A percentile compares a stretch with the other conserved stretches of the same genome.
These are phyloP conservation scores for Guyanaporus albipodus DNA, from an alignment of 768 basidiomycete genomes.

Conservation along the genomic window DNA sequence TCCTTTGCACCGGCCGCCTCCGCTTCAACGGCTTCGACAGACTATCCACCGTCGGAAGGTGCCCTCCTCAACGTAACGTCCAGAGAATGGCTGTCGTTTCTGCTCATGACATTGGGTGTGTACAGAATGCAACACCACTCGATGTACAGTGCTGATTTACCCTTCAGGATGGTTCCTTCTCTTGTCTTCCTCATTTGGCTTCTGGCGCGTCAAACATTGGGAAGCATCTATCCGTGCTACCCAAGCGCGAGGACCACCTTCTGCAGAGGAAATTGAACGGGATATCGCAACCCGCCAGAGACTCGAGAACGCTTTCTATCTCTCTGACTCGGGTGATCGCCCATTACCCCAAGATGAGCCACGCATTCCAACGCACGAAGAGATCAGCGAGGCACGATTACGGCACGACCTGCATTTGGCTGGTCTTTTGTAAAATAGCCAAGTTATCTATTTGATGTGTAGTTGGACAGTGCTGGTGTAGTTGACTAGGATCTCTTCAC, in stretches of 20 bases:
- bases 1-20: conserved; percentile 23
- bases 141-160: neutral
- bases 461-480: neutral
- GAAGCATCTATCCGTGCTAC: conserved; percentile 61
- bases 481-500: neutral
- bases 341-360: conserved; percentile 1
- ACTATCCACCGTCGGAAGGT: conserved; percentile 14
- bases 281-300: conserved; percentile 50
- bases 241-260: conserved; percentile 20
- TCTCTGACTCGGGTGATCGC: conserved; percentile 31
- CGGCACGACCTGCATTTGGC: conserved; percentile 49
- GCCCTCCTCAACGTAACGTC: conserved; percentile 42
- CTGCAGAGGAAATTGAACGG: conserved; percentile 44
- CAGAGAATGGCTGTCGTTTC: conserved; percentile 86
- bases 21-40: conserved; percentile 24
- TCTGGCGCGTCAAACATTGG: conserved; percentile 83
- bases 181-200: conserved; percentile 77
- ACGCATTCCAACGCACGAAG: conserved; percentile 27
- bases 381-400: conserved; percentile 43
- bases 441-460: neutral
- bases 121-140: neutral
- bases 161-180: conserved; percentile 86
- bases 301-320: conserved; percentile 50
- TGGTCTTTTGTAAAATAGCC: conserved; percentile 42
- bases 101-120: conserved; percentile 85